Evolutionary conservation across 352 stramenopile genomes (phyloP).

Genomic region (Globisporangium takayamanum): DNA sequence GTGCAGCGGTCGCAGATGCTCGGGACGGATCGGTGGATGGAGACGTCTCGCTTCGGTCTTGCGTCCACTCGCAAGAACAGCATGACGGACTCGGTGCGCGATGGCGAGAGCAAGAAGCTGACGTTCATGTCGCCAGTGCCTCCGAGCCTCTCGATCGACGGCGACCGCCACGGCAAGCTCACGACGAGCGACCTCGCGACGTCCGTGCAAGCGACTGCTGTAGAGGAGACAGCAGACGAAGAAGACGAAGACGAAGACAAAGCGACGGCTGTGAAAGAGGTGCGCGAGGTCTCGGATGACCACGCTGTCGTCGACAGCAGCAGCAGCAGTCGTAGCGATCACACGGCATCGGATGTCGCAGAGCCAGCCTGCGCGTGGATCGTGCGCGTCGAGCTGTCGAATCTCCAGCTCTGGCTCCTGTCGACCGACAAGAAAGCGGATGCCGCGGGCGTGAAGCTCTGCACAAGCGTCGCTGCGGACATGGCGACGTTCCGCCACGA

Average conservation of each 20-base stretch:
- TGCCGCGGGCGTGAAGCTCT: constrained; percentile 46
- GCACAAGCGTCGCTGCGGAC: constrained; percentile 16
- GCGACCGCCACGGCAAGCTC: constrained; percentile 7
- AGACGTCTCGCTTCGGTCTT: constrained; percentile 2
- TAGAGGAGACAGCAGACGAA: neutral
- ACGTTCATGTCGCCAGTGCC: constrained; percentile 5
- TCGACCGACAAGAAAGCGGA: constrained; percentile 57
- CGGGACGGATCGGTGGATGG: neutral
- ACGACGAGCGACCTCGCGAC: constrained; percentile 6
- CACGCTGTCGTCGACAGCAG: neutral
- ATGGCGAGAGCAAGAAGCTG: constrained; percentile 3
- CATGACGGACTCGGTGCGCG: constrained; percentile 20
- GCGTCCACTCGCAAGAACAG: constrained; percentile 32
- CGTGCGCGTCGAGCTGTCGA: constrained; percentile 34
- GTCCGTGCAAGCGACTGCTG: neutral
- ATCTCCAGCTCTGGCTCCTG: constrained; percentile 62
- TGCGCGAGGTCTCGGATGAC: neutral
- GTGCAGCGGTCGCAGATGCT: constrained; percentile 3
- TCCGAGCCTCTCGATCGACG: neutral
- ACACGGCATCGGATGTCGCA: neutral
- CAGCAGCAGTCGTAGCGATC: neutral
- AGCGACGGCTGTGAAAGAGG: neutral
- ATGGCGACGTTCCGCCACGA: constrained; percentile 5
- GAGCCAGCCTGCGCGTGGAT: constrained; percentile 19
- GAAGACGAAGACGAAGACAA: neutral